A percentile compares a stretch with the other conserved stretches of the same genome.
Conservation (phyloP, 495 filamentous ascomycete species). For the Neurospora hispaniola region DNA sequence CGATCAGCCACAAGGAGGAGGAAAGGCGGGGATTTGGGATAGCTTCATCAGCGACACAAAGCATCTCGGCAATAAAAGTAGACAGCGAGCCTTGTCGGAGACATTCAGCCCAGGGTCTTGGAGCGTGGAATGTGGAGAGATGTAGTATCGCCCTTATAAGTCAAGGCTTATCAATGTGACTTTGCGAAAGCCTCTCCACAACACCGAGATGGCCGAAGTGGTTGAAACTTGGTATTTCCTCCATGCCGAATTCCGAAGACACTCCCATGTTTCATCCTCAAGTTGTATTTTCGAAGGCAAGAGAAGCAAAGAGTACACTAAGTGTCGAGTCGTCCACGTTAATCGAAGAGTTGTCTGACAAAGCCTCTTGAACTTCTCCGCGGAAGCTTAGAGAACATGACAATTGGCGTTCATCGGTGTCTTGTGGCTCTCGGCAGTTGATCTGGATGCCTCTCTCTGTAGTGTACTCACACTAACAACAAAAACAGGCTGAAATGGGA, state of each 20-base stretch:
- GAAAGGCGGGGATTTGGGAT: neutral
- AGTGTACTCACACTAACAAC: neutral
- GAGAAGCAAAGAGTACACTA: neutral
- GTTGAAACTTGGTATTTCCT: neutral
- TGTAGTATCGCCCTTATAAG: neutral
- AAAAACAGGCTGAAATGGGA: neutral
- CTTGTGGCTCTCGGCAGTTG: constrained; percentile 3
- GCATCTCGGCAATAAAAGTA: neutral
- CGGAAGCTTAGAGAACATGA: constrained; percentile 4
- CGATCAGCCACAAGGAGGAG: neutral
- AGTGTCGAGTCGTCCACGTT: neutral
- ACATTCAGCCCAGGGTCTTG: neutral
- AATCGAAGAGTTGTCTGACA: neutral
- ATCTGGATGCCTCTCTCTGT: neutral
- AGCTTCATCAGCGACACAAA: neutral
- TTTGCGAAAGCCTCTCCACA: neutral
- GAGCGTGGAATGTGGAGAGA: neutral
- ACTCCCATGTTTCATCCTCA: neutral
- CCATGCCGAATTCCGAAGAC: neutral
- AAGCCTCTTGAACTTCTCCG: neutral
- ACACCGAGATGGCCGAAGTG: neutral
- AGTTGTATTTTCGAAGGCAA: neutral
- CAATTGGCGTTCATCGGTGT: neutral
- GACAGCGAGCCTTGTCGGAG: neutral
- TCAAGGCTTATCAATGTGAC: neutral